These are phyloP conservation scores for Cladosporium austrohemisphaericum DNA, from an alignment of 2,329 filamentous ascomycete genomes.

Conservation along the genomic window DNA sequence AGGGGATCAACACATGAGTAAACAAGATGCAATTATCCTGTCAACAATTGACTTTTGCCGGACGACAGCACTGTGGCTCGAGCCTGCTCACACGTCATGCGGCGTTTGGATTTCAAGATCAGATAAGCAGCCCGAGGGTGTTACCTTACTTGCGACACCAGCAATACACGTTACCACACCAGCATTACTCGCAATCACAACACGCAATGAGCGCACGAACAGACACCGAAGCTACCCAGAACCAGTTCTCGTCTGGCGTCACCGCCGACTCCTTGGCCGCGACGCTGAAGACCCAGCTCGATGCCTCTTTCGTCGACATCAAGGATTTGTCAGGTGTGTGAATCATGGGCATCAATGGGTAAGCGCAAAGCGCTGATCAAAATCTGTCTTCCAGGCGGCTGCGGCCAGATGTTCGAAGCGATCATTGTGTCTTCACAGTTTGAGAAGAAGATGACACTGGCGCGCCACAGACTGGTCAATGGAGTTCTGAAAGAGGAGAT, in stretches of 20 bases:
- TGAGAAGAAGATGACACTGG: conserved; percentile 62
- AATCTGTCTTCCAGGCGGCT: conserved; percentile 60
- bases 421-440: conserved; percentile 59
- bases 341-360: background rate
- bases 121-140: background rate
- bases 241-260: conserved; percentile 55
- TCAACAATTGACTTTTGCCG: conserved; percentile 10
- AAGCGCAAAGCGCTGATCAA: too few relatives aligned
- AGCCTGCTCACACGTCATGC: conserved; percentile 5
- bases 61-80: background rate
- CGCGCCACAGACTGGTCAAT: conserved; percentile 84
- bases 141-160: background rate
- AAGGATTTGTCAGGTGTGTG: conserved; percentile 83
- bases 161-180: background rate
- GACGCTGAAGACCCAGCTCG: conserved; percentile 66
- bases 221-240: conserved; percentile 47
- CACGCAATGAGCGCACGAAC: conserved; percentile 42
- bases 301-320: conserved; percentile 77
- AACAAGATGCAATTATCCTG: background rate
- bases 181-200: background rate
- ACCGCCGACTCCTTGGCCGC: conserved; percentile 68
- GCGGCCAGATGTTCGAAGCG: conserved; percentile 67
- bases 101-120: background rate
- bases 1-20: too few relatives aligned
- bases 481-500: conserved; percentile 80